phyloP scores from a whole-genome alignment of 108 stramenopile species.

The Craspedostauros australis region DNA sequence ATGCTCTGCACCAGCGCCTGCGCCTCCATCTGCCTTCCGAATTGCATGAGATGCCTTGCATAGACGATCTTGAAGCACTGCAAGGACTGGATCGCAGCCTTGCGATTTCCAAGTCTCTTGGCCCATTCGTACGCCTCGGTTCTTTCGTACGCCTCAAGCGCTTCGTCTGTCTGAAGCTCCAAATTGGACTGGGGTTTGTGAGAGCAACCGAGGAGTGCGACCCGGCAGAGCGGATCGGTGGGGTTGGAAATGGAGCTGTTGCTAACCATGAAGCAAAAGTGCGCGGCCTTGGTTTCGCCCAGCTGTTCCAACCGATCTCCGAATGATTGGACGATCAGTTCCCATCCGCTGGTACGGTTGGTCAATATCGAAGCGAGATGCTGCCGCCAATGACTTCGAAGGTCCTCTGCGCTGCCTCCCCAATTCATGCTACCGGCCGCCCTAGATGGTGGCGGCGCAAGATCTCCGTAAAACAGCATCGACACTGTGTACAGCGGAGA shows the following conservation, averaged over 20 bases:
- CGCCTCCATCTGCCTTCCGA: slow-evolving; percentile 48
- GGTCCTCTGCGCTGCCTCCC: slow-evolving; percentile 28
- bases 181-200: slow-evolving; percentile 29
- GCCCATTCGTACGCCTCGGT: slow-evolving; percentile 94
- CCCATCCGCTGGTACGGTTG: slow-evolving; percentile 77
- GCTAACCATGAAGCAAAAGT: slow-evolving; percentile 84
- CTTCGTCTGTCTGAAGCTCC: slow-evolving; percentile 39
- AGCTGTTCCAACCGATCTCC: slow-evolving; percentile 66
- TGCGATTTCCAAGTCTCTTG: slow-evolving; percentile 68
- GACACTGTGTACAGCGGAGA: slow-evolving; percentile 70
- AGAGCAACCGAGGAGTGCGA: slow-evolving; percentile 67
- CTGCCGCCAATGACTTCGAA: slow-evolving; percentile 47
- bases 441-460: slow-evolving; percentile 23
- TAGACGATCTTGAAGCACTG: slow-evolving; percentile 77
- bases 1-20: slow-evolving; percentile 46
- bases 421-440: slow-evolving; percentile 24
- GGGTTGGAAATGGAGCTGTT: slow-evolving; percentile 51
- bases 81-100: slow-evolving; percentile 49
- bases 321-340: slow-evolving; percentile 59
- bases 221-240: slow-evolving; percentile 28
- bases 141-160: slow-evolving; percentile 53
- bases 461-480: slow-evolving; percentile 58
- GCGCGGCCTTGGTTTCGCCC: slow-evolving; percentile 54
- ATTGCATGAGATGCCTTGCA: slow-evolving; percentile 65
- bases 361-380: slow-evolving; percentile 72